These are phyloP conservation scores for Nemania diffusa DNA, from an alignment of 2,329 filamentous ascomycete species.

Conservation along the genomic window DNA sequence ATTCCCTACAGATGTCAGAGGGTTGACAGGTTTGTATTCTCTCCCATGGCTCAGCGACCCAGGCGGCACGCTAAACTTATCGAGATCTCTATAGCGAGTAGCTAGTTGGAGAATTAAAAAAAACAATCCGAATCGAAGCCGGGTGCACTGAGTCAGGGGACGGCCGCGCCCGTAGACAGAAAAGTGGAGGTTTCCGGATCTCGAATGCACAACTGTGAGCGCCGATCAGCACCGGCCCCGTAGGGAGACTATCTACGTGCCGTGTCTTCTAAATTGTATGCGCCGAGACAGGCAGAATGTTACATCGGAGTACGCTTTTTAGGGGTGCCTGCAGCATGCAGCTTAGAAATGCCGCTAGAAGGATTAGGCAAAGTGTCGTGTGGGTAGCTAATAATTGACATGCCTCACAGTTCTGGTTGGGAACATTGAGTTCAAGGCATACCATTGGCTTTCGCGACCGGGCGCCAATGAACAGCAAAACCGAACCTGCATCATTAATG, in stretches of 20 bases:
- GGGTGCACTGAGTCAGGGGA: neutral
- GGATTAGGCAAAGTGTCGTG: neutral
- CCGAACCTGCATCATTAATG: neutral
- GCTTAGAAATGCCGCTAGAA: neutral
- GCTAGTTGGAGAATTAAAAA: neutral
- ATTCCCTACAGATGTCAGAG: neutral
- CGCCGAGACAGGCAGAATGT: conserved; percentile 5
- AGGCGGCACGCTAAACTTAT: neutral
- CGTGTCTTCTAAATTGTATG: neutral
- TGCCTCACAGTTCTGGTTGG: neutral
- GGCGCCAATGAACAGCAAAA: neutral
- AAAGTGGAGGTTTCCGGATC: conserved; percentile 1
- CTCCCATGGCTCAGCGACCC: neutral
- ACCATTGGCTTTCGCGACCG: neutral
- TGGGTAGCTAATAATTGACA: neutral
- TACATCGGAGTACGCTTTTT: neutral
- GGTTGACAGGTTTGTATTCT: neutral
- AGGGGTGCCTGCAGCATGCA: neutral
- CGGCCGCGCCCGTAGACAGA: neutral
- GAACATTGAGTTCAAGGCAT: neutral
- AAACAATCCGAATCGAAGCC: neutral
- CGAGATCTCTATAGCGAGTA: neutral
- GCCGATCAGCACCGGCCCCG: neutral
- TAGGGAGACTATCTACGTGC: neutral
- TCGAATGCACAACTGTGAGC: neutral